Percentiles rank a stretch among this genome's conserved stretches.
Conservation (phyloP, 768 basidiomycete species). For the Boletus rubroflammeus region DNA sequence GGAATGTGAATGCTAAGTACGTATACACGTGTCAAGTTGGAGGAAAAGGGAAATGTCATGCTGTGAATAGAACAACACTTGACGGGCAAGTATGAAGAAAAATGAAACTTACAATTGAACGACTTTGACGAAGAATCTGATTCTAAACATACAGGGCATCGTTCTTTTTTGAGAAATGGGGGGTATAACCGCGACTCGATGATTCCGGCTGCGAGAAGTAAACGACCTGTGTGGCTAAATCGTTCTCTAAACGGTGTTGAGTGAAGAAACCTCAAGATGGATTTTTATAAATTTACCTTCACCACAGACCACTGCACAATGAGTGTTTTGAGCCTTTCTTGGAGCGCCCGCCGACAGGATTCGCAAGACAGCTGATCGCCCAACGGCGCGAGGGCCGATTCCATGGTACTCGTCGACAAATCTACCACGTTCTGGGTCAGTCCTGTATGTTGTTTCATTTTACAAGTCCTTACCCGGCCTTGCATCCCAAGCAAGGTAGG, state of each 20-base stretch:
- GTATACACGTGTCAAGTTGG: slow-evolving; percentile 1
- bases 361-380: slow-evolving; percentile 67
- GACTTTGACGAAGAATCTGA: not conserved
- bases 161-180: not conserved
- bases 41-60: slow-evolving; percentile 1
- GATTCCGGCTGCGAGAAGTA: not conserved
- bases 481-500: slow-evolving; percentile 83
- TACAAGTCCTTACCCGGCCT: slow-evolving; percentile 54
- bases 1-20: not conserved
- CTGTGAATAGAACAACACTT: not conserved
- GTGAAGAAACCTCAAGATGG: not conserved
- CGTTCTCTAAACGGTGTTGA: slow-evolving; percentile 42
- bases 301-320: slow-evolving; percentile 76
- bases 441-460: not conserved
- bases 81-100: not conserved
- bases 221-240: slow-evolving; percentile 37
- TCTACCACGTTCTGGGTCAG: slow-evolving; percentile 40
- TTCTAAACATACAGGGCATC: not conserved
- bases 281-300: slow-evolving; percentile 46
- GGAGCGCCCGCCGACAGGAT: slow-evolving; percentile 58
- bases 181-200: slow-evolving; percentile 4
- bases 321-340: slow-evolving; percentile 64
- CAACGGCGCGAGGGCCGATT: slow-evolving; percentile 66
- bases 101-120: not conserved
- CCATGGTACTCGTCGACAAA: slow-evolving; percentile 68